Base-by-base conservation (phyloP, 1,139 yeast genomes). In the Lizanozyma gosingica region DNA sequence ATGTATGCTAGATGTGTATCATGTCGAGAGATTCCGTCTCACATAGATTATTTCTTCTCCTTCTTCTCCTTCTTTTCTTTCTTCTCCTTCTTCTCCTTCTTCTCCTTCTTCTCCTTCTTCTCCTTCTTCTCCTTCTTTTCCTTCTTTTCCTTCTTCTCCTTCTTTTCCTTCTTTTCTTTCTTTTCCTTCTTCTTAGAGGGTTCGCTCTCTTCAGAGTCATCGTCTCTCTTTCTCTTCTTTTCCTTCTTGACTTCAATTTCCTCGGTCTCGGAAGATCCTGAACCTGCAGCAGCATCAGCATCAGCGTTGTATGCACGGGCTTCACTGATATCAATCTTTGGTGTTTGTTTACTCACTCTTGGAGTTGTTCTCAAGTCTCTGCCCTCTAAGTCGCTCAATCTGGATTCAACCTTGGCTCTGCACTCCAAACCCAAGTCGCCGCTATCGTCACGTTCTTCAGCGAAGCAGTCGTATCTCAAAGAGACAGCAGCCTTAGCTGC, bases 401-500 rank as follows among this genome's bases (percentile, higher is more conserved):
- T 83, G 48, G 86, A 77, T 70, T 92, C 99, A 55, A 92, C 94
- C 75, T 88, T 88, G 53, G 86, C 79, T 70, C 98, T 82, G 52
- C 85, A 92, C 53, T 83, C 86, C 54, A 86, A 73, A 57, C 99
- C 99, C 55, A 90, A 77, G 53, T 88, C 94, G 50, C 97, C 97
- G 44, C 86, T 78, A 57, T 92, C 97, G 54, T 85, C 94, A 66
- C 97, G 81, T 56, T 92, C 97, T 71, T 92, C 99, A 50, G 97
- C 85, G 47, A 94, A 75, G 35, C 97, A 95, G 70, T 92, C 99
- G 63, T 85, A 92, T 73, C 98, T 83, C 54, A 92, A 73, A 47
- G 96, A 86, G 57, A 92, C 94, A 40, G 98, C 94, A 52, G 97
- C 95, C 73, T 92, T 92, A 48, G 97, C 97, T 55, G 99, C 99